A percentile compares a stretch with the other conserved stretches of the same genome.
These are phyloP conservation scores for Punctularia strigosozonata DNA, from an alignment of 768 basidiomycete species.

Conservation along the genomic window DNA sequence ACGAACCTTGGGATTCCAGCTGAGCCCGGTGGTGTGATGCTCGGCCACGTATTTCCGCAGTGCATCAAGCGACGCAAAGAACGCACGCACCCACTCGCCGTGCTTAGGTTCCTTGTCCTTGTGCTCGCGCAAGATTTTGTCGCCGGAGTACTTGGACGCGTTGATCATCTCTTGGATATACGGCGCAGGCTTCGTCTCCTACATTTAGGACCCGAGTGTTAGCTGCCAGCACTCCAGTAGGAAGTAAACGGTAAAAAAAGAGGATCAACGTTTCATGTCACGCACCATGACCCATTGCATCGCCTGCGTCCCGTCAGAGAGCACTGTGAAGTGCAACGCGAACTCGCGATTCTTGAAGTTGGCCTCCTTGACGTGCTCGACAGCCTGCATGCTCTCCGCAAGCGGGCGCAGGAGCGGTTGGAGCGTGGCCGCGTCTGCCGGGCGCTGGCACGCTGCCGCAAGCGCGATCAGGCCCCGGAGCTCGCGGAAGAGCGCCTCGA, in stretches of 20 bases:
- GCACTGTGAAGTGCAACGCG: no score
- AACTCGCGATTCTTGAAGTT: constrained; percentile 68
- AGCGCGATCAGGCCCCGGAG: constrained; percentile 59
- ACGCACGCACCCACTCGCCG: constrained; percentile 78
- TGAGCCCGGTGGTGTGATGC: constrained; percentile 74
- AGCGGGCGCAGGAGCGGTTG: constrained; percentile 54
- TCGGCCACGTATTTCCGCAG: constrained; percentile 76
- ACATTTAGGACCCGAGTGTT: no score
- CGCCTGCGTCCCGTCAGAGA: no score
- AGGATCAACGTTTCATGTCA: no score
- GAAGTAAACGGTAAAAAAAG: no score
- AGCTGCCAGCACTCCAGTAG: no score
- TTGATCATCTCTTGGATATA: constrained; percentile 80
- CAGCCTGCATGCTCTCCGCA: constrained; percentile 57
- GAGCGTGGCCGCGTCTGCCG: constrained; percentile 48
- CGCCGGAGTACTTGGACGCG: constrained; percentile 76
- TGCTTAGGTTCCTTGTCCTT: constrained; percentile 86
- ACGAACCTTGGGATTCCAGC: constrained; percentile 78
- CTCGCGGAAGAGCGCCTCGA: constrained; percentile 55
- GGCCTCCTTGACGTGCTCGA: constrained; percentile 74
- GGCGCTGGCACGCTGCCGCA: constrained; percentile 70
- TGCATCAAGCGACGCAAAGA: constrained; percentile 59
- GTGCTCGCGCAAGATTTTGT: constrained; percentile 84
- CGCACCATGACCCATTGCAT: no score
- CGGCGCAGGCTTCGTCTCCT: constrained; percentile 71